phyloP scores from a whole-genome alignment of 2,329 filamentous ascomycete genomes.

The Paecilomyces variotii region DNA sequence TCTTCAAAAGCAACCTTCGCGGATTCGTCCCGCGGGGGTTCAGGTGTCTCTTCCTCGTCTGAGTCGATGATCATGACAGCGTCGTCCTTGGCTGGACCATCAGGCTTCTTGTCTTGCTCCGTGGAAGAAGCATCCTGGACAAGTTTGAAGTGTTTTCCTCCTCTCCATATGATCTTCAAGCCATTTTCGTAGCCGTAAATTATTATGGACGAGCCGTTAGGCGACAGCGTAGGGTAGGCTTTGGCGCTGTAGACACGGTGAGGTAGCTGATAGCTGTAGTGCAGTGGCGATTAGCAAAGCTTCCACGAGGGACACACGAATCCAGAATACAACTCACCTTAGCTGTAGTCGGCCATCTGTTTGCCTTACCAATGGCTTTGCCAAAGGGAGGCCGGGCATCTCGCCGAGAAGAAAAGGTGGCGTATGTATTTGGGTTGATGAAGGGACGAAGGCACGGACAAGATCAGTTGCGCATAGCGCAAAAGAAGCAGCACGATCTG shows the following conservation, averaged over 20 bases:
- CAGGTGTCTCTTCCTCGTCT: slow-evolving; percentile 44
- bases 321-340: slow-evolving; percentile 22
- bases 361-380: slow-evolving; percentile 27
- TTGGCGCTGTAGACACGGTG: slow-evolving; percentile 49
- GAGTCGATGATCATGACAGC: slow-evolving; percentile 49
- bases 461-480: not conserved
- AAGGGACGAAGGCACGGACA: not conserved
- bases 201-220: slow-evolving; percentile 55
- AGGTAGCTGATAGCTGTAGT: slow-evolving; percentile 50
- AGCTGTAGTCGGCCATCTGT: slow-evolving; percentile 35
- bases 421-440: not conserved
- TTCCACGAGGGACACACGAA: not conserved
- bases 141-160: slow-evolving; percentile 43
- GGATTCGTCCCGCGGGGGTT: slow-evolving; percentile 14
- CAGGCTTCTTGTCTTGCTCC: slow-evolving; percentile 16
- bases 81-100: slow-evolving; percentile 26
- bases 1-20: slow-evolving; percentile 40
- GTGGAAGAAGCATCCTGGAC: slow-evolving; percentile 17
- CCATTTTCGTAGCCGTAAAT: slow-evolving; percentile 53
- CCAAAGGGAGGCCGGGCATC: slow-evolving; percentile 29
- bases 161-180: slow-evolving; percentile 53
- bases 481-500: not conserved
- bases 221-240: slow-evolving; percentile 50
- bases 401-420: not conserved
- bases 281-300: slow-evolving; percentile 6